Evolutionary conservation across 2,329 filamentous ascomycete species (phyloP), one percentile per base, ranked within the genome.

Genomic region (Tolypocladium sp.): DNA sequence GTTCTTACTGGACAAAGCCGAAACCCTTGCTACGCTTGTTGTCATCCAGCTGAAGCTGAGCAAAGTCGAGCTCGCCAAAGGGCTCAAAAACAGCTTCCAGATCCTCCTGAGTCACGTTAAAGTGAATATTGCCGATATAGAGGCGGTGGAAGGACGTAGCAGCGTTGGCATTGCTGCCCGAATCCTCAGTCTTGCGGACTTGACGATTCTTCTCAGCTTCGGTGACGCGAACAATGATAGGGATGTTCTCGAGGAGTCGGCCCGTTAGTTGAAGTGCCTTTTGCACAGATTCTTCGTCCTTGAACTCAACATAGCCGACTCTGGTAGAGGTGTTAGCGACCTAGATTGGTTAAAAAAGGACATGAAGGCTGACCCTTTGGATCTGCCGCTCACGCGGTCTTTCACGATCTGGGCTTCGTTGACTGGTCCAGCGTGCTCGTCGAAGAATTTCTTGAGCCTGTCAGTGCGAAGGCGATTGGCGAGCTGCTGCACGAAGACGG

Each of bases 151-250:
- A 97, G 30, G 94, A 94, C 61, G 96, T 88, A 62, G 90, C 89
- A 72, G 92, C 92, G 62, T 92, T 92, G 61, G 89, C 87, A 66
- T 91, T 85, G 60, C 77, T 79, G 65, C 82, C 86, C 65, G 82
- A 82, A 57, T 83, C 79, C 67, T 94, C 90, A 57, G 90, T 84
- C 64, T 85, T 93, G 66, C 93, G 91, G 64, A 92, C 91, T 80
- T 96, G 93, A 68, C 94, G 92, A 73, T 99, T 99, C 82, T 99
- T 99, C 76, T 99, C 95, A 73, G 94, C 95, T 82, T 99, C 94
- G 69, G 94, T 97, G 73, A 96, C 87, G 77, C 97, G 93, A 58
- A 93, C 95, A 70, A 99, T 99, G 73, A 99, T 95, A 61, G 94
- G 94, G 66, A 99, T 97, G 82, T 92, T 92, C 88, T 96, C 82